Percentiles rank a stretch among this genome's conserved stretches.
Evolutionary conservation across 106 monocot species (phyloP).

Genomic region (Hemerocallis citrina): DNA sequence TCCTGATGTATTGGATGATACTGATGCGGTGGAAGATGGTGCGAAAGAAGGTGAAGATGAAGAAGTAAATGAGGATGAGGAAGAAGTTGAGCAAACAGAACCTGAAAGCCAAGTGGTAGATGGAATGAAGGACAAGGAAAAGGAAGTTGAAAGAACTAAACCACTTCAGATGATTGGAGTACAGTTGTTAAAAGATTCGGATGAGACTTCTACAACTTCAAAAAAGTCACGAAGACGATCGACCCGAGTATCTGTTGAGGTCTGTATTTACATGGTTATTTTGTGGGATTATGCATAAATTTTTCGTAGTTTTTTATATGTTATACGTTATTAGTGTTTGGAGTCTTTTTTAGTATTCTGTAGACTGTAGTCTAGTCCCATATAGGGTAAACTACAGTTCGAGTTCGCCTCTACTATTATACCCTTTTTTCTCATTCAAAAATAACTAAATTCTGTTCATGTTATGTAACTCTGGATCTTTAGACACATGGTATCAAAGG

Average conservation of each 20-base stretch:
- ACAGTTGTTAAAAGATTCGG: slow-evolving; percentile 88
- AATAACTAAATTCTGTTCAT: too few relatives aligned
- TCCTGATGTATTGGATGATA: slow-evolving; percentile 34
- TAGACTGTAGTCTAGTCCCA: too few relatives aligned
- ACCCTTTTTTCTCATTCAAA: too few relatives aligned
- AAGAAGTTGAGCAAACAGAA: slow-evolving; percentile 63
- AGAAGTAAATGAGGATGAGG: slow-evolving; percentile 74
- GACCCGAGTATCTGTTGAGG: slow-evolving; percentile 53
- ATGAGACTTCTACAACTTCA: slow-evolving; percentile 42
- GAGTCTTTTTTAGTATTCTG: too few relatives aligned
- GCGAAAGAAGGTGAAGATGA: slow-evolving; percentile 68
- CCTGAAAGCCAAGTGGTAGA: slow-evolving; percentile 57
- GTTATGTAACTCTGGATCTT: too few relatives aligned
- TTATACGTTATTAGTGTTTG: too few relatives aligned
- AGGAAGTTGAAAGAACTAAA: slow-evolving; percentile 53
- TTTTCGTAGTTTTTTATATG: too few relatives aligned
- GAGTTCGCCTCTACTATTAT: too few relatives aligned
- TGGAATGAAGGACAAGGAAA: slow-evolving; percentile 67
- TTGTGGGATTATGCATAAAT: background rate
- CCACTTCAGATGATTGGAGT: slow-evolving; percentile 93
- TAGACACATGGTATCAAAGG: too few relatives aligned
- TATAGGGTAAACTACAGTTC: too few relatives aligned
- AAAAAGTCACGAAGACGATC: slow-evolving; percentile 52
- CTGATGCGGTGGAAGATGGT: slow-evolving; percentile 49
- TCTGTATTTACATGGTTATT: slow-evolving; percentile 14